Base-by-base conservation (phyloP, 768 basidiomycete genomes). In the Hemileccinum impolitum region DNA sequence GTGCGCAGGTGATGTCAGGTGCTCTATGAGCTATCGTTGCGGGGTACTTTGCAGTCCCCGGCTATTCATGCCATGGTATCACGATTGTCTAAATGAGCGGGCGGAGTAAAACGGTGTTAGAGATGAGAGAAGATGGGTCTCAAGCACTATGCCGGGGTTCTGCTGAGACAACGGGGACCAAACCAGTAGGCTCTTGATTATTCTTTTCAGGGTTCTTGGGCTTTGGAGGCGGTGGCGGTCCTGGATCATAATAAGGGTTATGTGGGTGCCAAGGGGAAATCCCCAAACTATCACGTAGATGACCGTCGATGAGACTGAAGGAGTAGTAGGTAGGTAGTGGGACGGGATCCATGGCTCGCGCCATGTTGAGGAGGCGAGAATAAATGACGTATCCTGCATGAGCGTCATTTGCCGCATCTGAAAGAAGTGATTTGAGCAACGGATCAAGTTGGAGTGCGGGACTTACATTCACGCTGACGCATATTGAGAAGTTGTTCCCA, bases 341-440 rank as follows among this genome's bases (percentile, higher is more conserved):
- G 5, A 62, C 30, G 17, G 58, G 60, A 39, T 74, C 63, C 48
- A 72, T 67, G 11, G 58, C 43, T 25, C 59, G 51, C 15, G 73
- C 65, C 74, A 87, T 77, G 8, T 48, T 51, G 6, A 62, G 47
- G 9, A 90, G 70, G 28, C 63, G 72, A 26, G 57, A 63, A 62
- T 81, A 83, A 19, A 90, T 53, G 1, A 66, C 53, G 54, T 79
- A 79, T 12, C 81, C 85, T 4, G 85, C 77, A 58, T 84, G 80
- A 2, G 82, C 82, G 56, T 91, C 89, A 59, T 86, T 84, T 28
- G 75, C 78, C 4, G 85, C 89, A 66, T 90, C 87, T 85, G 53
- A 21, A 18, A 45, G 39, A 25, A 43, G 53, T n/a, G n/a, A n/a
- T n/a, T 54, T 14, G 37, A 51, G 28, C 17, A 23, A 42, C 28